A percentile compares a stretch with the other conserved stretches of the same genome.
Evolutionary conservation across 768 basidiomycete species (phyloP).

Genomic region (Trametes cingulata): DNA sequence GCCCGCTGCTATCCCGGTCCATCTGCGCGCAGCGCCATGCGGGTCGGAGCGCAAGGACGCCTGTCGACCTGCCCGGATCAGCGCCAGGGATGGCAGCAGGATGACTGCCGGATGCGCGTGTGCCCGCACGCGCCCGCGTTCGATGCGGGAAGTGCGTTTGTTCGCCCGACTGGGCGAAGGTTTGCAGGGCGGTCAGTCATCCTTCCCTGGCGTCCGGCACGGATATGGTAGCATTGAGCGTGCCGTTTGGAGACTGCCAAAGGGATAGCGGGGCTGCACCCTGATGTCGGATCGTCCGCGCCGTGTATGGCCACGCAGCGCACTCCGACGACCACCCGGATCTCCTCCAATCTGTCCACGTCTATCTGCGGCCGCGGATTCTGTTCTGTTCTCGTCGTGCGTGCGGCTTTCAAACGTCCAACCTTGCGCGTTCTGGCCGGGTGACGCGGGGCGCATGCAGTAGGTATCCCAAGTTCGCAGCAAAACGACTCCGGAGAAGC

Average conservation of each 20-base stretch:
- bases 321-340: neutral
- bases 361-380: constrained; percentile 10
- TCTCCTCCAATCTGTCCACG: constrained; percentile 8
- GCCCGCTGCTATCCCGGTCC: constrained; percentile 10
- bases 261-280: neutral
- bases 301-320: constrained; percentile 10
- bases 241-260: constrained; percentile 21
- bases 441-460: neutral
- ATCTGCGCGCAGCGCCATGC: constrained; percentile 17
- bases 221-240: constrained; percentile 24
- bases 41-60: neutral
- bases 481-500: neutral
- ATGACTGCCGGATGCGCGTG: neutral
- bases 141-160: neutral
- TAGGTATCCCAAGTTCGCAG: too few relatives aligned
- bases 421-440: neutral
- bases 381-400: neutral
- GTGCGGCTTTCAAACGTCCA: neutral
- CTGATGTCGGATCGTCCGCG: constrained; percentile 14
- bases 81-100: neutral
- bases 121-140: neutral
- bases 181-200: neutral
- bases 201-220: constrained; percentile 3
- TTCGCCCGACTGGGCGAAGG: constrained; percentile 5
- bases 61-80: constrained; percentile 10